A percentile compares a stretch with the other conserved stretches of the same genome.
Evolutionary conservation across 2,329 filamentous ascomycete genomes (phyloP).

Genomic region (Calycina herbarum): DNA sequence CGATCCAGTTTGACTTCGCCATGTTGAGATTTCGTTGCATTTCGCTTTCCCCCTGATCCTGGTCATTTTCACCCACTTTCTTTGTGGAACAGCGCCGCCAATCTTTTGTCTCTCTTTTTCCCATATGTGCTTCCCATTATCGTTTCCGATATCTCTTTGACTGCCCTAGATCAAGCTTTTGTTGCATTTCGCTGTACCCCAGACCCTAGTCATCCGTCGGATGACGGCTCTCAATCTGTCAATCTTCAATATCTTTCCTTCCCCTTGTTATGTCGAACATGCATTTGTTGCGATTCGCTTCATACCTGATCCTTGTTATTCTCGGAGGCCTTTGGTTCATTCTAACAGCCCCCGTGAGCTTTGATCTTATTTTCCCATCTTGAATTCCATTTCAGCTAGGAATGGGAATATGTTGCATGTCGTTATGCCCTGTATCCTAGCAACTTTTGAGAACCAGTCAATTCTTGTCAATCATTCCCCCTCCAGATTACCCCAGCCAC

Average conservation of each 20-base stretch:
- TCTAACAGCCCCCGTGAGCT: neutral
- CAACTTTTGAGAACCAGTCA: no score
- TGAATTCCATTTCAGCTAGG: no score
- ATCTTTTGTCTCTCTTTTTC: neutral
- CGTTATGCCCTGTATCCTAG: no score
- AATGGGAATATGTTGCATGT: neutral
- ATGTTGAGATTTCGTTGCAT: neutral
- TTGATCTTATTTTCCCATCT: neutral
- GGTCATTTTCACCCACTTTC: neutral
- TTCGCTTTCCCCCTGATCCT: neutral
- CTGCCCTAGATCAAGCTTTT: neutral
- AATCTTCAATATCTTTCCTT: neutral
- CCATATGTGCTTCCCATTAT: no score
- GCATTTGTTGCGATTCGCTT: conserved; percentile 7
- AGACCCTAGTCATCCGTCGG: neutral
- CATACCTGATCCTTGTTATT: neutral
- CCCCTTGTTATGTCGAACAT: no score
- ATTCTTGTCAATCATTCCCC: no score
- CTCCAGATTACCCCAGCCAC: no score
- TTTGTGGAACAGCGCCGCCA: neutral
- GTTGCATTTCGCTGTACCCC: neutral
- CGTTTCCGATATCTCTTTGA: no score
- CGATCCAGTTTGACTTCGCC: neutral
- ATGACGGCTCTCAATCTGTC: neutral
- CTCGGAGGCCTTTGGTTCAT: neutral